Conservation (phyloP, 1,139 yeast genomes). For the Eremothecium coryli region DNA sequence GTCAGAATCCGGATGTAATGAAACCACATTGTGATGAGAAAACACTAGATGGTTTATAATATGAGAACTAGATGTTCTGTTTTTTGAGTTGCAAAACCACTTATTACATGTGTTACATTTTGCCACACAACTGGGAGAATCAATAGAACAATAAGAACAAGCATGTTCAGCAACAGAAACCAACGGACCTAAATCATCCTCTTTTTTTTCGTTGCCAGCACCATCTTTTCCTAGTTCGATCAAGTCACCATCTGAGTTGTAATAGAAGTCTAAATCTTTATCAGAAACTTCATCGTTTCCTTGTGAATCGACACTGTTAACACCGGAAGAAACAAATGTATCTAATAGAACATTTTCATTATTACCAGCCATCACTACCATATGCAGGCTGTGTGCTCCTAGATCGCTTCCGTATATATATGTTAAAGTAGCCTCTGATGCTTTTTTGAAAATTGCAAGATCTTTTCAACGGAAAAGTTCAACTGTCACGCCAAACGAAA, state of each 20-base stretch:
- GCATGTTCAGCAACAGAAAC: constrained; percentile 33
- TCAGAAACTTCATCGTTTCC: constrained; percentile 9
- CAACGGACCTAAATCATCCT: constrained; percentile 4
- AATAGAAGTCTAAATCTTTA: constrained; percentile 16
- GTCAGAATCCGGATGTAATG: constrained; percentile 71
- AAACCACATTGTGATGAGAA: constrained; percentile 67
- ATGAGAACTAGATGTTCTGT: constrained; percentile 58
- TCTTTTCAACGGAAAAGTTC: no score
- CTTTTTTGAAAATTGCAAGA: no score
- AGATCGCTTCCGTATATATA: no score
- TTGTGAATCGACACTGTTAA: not conserved
- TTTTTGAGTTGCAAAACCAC: constrained; percentile 88
- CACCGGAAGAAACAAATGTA: not conserved
- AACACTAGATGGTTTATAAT: constrained; percentile 79
- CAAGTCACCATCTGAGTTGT: constrained; percentile 13
- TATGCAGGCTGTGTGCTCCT: no score
- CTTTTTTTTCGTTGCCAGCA: not conserved
- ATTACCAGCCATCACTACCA: no score
- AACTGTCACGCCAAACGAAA: no score
- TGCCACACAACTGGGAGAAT: constrained; percentile 55
- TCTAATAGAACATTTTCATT: not conserved
- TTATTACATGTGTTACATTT: constrained; percentile 69
- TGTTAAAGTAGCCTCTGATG: no score
- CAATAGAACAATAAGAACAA: constrained; percentile 74
- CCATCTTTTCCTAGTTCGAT: constrained; percentile 19